These are phyloP conservation scores for Pleurotus sapidus DNA, from an alignment of 768 basidiomycete genomes.

Conservation along the genomic window DNA sequence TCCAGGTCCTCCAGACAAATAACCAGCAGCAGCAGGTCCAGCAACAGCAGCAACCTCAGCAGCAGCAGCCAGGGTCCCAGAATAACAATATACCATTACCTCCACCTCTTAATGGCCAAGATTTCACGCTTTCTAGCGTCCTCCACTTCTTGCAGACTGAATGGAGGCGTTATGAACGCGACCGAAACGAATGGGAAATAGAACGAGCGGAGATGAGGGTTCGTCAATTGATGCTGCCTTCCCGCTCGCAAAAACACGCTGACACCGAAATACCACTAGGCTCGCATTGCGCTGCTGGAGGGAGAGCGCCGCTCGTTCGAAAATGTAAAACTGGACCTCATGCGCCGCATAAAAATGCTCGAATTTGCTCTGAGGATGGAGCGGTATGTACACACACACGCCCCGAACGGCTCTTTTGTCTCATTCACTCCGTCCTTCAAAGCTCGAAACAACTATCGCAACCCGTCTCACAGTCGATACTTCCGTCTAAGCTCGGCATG, in stretches of 20 bases:
- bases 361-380: slow-evolving; percentile 97
- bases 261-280: slow-evolving; percentile 44
- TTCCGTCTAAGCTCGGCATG: slow-evolving; percentile 63
- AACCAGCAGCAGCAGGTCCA: slow-evolving; percentile 60
- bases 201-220: slow-evolving; percentile 99
- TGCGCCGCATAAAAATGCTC: slow-evolving; percentile 98
- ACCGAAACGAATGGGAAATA: slow-evolving; percentile 99
- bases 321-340: slow-evolving; percentile 92
- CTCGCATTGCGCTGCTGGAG: slow-evolving; percentile 94
- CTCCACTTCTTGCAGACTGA: slow-evolving; percentile 98
- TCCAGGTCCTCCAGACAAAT: slow-evolving; percentile 60
- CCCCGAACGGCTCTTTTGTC: background rate
- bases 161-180: slow-evolving; percentile 96
- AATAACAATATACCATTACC: slow-evolving; percentile 65
- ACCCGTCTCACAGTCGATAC: slow-evolving; percentile 52
- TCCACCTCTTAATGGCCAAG: slow-evolving; percentile 84
- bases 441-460: slow-evolving; percentile 82
- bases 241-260: slow-evolving; percentile 11
- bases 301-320: slow-evolving; percentile 97
- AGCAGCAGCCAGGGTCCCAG: slow-evolving; percentile 45
- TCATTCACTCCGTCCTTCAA: background rate
- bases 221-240: slow-evolving; percentile 30
- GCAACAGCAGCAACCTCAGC: slow-evolving; percentile 47
- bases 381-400: slow-evolving; percentile 55
- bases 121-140: slow-evolving; percentile 90